A percentile compares a stretch with the other conserved stretches of the same genome.
These are phyloP conservation scores for Mycena sp. DNA, from an alignment of 1,284 basidiomycete genomes.

Conservation along the genomic window DNA sequence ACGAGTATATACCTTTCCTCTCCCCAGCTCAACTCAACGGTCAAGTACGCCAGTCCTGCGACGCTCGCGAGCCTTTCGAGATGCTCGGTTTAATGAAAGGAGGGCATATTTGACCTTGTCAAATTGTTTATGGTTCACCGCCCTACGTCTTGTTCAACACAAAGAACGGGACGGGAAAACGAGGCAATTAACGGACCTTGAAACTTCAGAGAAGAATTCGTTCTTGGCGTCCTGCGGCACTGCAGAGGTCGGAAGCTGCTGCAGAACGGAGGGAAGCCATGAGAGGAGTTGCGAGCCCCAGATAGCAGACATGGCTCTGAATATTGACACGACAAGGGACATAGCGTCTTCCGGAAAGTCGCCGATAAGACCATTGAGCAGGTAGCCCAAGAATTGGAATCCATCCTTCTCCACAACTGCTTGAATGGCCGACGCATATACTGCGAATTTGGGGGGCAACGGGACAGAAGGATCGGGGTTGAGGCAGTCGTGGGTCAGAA, in stretches of 20 bases:
- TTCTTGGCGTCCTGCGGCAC: slow-evolving; percentile 78
- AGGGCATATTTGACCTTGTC: slow-evolving; percentile 86
- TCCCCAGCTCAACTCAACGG: no score
- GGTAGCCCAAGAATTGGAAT: slow-evolving; percentile 71
- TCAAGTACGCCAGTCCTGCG: slow-evolving; percentile 35
- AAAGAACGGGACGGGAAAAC: neutral
- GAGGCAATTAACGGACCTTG: slow-evolving; percentile 54
- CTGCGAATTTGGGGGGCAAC: slow-evolving; percentile 68
- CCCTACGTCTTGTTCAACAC: slow-evolving; percentile 55
- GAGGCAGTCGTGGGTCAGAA: slow-evolving; percentile 80
- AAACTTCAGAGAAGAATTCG: slow-evolving; percentile 79
- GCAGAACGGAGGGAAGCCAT: slow-evolving; percentile 80
- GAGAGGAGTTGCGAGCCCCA: slow-evolving; percentile 75
- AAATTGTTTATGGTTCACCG: slow-evolving; percentile 68
- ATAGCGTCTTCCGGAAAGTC: slow-evolving; percentile 91
- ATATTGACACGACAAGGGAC: slow-evolving; percentile 78
- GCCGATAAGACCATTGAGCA: slow-evolving; percentile 84
- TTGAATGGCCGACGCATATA: slow-evolving; percentile 75
- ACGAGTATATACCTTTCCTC: slow-evolving; percentile 19
- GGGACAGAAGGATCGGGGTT: slow-evolving; percentile 48
- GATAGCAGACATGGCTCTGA: slow-evolving; percentile 73
- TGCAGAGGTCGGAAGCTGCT: slow-evolving; percentile 72
- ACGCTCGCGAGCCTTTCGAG: slow-evolving; percentile 75
- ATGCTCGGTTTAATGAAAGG: slow-evolving; percentile 68
- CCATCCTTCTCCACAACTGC: slow-evolving; percentile 80